Evolutionary conservation across 2,329 filamentous ascomycete species (phyloP).

Genomic region (Paecilomyces fulvus): DNA sequence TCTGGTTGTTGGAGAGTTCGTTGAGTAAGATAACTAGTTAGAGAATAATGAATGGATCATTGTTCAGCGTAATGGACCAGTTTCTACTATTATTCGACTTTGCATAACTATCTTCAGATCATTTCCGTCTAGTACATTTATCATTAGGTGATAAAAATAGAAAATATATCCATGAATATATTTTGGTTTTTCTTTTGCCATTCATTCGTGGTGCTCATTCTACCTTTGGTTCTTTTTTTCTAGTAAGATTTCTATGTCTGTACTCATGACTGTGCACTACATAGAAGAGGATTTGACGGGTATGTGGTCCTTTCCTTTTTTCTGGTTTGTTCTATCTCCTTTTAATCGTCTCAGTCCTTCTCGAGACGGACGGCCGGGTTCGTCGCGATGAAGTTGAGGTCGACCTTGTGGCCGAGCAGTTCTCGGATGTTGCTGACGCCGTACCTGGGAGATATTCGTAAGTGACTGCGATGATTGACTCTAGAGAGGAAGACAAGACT

Average conservation of each 20-base stretch:
- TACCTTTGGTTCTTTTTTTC: background rate
- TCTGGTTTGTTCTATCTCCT: slow-evolving; percentile 12
- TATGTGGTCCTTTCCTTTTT: slow-evolving; percentile 1
- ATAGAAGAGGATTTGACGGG: background rate
- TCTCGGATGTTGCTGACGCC: slow-evolving; percentile 84
- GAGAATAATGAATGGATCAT: too few species aligned
- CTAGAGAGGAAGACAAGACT: background rate
- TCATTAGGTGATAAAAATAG: too few species aligned
- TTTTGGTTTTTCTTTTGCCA: background rate
- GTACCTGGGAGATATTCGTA: slow-evolving; percentile 36
- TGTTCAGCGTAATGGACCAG: too few species aligned
- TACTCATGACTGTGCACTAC: background rate
- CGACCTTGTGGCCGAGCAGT: slow-evolving; percentile 88
- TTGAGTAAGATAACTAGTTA: too few species aligned
- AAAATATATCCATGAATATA: too few species aligned
- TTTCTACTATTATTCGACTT: too few species aligned
- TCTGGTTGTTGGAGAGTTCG: too few species aligned
- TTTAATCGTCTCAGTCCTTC: slow-evolving; percentile 54
- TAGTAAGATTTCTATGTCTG: background rate
- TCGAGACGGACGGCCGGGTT: slow-evolving; percentile 88
- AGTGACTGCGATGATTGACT: slow-evolving; percentile 4
- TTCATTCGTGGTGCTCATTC: background rate
- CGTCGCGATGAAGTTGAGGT: slow-evolving; percentile 82
- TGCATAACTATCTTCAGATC: too few species aligned
- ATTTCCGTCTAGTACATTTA: too few species aligned